Evolutionary conservation across 2,329 filamentous ascomycete genomes (phyloP).

Genomic region (Phialophora chinensis): DNA sequence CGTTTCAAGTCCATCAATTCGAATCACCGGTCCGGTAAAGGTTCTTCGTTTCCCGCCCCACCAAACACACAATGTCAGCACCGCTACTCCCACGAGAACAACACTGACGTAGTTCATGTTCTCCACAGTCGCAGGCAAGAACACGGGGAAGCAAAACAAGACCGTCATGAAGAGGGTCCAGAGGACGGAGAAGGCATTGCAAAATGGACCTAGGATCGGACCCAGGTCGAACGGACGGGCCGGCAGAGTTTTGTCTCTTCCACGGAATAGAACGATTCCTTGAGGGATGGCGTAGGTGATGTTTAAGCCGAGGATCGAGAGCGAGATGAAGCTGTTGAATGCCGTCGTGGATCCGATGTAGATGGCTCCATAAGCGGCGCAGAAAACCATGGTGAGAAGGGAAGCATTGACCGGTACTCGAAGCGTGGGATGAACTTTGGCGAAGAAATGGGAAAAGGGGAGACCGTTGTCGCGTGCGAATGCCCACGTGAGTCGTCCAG

Average conservation of each 20-base stretch:
- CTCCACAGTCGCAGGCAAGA: constrained; percentile 49
- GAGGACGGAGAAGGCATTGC: constrained; percentile 45
- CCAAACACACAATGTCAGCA: constrained; percentile 4
- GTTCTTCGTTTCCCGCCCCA: constrained; percentile 19
- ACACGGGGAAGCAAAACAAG: constrained; percentile 42
- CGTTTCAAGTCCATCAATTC: background rate
- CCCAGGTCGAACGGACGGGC: constrained; percentile 33
- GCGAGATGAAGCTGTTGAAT: constrained; percentile 42
- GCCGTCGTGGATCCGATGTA: constrained; percentile 37
- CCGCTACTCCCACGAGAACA: constrained; percentile 38
- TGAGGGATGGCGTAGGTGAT: constrained; percentile 41
- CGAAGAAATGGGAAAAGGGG: constrained; percentile 50
- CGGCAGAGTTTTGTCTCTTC: constrained; percentile 43
- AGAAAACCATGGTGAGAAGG: constrained; percentile 44
- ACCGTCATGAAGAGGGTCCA: constrained; percentile 43
- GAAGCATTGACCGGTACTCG: constrained; percentile 49
- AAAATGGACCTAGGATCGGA: constrained; percentile 41
- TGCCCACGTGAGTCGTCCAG: constrained; percentile 59
- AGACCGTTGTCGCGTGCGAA: constrained; percentile 59
- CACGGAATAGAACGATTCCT: constrained; percentile 50
- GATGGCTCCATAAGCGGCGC: constrained; percentile 47
- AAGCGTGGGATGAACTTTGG: constrained; percentile 43
- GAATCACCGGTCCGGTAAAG: constrained; percentile 5
- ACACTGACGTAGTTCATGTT: constrained; percentile 58
- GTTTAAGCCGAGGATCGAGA: constrained; percentile 32